phyloP scores from a whole-genome alignment of 1,139 yeast species.

The Zygoascus meyerae region DNA sequence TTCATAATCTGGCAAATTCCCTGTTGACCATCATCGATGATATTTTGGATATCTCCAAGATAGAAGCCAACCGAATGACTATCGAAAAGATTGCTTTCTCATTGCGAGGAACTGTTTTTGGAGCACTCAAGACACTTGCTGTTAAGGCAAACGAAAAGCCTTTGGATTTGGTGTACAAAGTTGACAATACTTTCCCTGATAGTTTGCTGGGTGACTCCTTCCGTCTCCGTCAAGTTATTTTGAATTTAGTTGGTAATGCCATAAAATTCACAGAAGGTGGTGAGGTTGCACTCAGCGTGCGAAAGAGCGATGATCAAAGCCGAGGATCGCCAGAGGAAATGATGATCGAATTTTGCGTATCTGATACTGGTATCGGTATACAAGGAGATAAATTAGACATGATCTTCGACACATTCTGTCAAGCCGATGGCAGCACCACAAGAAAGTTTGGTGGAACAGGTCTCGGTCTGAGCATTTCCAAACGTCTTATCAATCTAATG shows the following conservation, averaged over 20 bases:
- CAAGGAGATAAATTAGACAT: slow-evolving; percentile 76
- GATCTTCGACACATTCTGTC: slow-evolving; percentile 83
- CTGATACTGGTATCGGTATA: slow-evolving; percentile 87
- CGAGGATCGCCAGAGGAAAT: slow-evolving; percentile 49
- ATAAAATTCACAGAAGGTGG: slow-evolving; percentile 80
- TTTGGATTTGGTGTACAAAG: slow-evolving; percentile 69
- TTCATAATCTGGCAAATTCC: slow-evolving; percentile 78
- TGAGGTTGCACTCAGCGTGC: slow-evolving; percentile 48
- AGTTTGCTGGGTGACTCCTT: slow-evolving; percentile 81
- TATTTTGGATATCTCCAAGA: slow-evolving; percentile 83
- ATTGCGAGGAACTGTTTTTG: slow-evolving; percentile 77
- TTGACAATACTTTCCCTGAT: slow-evolving; percentile 83
- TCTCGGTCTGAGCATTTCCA: slow-evolving; percentile 78
- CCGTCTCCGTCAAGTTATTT: slow-evolving; percentile 75
- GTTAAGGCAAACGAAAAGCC: slow-evolving; percentile 85
- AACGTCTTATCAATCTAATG: slow-evolving; percentile 80
- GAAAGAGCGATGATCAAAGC: slow-evolving; percentile 35
- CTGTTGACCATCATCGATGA: slow-evolving; percentile 81
- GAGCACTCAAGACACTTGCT: slow-evolving; percentile 80
- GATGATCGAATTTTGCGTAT: slow-evolving; percentile 74
- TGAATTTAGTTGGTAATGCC: slow-evolving; percentile 82
- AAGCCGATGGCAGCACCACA: slow-evolving; percentile 89
- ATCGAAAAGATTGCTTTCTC: slow-evolving; percentile 85
- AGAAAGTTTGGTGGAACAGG: slow-evolving; percentile 92
- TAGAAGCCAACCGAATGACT: slow-evolving; percentile 89